phyloP scores from a whole-genome alignment of 306 rosid species.

The Corylus heterophylla region DNA sequence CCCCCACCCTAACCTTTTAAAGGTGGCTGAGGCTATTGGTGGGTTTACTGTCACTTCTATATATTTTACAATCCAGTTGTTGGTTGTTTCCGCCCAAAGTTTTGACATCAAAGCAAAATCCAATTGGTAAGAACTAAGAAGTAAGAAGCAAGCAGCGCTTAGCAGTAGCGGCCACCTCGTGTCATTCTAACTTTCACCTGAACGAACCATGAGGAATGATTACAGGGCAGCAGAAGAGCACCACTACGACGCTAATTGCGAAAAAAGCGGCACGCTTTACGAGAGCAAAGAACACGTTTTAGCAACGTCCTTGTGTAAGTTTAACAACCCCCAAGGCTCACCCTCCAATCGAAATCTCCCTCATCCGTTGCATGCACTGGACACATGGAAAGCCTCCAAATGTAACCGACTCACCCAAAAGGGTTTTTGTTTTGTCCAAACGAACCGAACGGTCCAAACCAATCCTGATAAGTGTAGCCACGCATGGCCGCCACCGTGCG shows the following conservation, averaged over 20 bases:
- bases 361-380: constrained; percentile 39
- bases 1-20: too few species aligned
- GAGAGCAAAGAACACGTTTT: constrained; percentile 23
- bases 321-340: constrained; percentile 10
- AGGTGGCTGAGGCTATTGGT: too few species aligned
- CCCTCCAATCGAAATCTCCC: constrained; percentile 35
- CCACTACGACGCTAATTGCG: constrained; percentile 4
- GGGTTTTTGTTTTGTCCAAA: neutral
- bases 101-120: neutral
- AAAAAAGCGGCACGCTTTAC: constrained; percentile 7
- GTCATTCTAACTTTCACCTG: neutral
- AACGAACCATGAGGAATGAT: neutral
- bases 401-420: constrained; percentile 43
- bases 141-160: neutral
- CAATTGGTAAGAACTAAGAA: neutral
- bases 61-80: too few species aligned
- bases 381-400: constrained; percentile 44
- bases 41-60: too few species aligned
- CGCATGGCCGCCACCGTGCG: constrained; percentile 57
- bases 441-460: constrained; percentile 35
- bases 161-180: too few species aligned
- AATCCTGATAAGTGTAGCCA: constrained; percentile 73
- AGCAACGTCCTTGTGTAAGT: neutral
- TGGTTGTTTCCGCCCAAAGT: too few species aligned
- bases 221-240: constrained; percentile 17